Percentiles rank a stretch among this genome's conserved stretches.
phyloP scores from a whole-genome alignment of 75 land plant species.

The Selaginella tamariscina region DNA sequence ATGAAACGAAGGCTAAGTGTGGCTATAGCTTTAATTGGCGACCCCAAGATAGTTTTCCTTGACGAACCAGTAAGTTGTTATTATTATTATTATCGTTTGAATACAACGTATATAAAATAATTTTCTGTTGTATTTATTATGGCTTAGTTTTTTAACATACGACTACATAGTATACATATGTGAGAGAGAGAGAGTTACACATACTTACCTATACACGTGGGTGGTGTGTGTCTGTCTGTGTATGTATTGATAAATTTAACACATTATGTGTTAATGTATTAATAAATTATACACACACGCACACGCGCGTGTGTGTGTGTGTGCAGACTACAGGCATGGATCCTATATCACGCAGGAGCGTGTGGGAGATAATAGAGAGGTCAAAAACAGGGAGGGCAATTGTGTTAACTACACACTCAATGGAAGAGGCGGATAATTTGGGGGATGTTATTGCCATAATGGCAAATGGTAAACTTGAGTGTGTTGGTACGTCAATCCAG shows the following conservation, averaged over 20 bases:
- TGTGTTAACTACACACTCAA: constrained; percentile 29
- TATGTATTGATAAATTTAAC: too few relatives aligned
- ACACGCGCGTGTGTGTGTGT: too few relatives aligned
- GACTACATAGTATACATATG: neutral
- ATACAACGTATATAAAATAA: neutral
- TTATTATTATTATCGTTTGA: neutral
- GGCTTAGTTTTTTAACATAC: neutral
- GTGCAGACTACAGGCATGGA: constrained; percentile 33
- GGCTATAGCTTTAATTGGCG: constrained; percentile 28
- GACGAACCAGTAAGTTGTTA: constrained; percentile 29
- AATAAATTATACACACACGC: too few relatives aligned
- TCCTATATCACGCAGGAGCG: constrained; percentile 27
- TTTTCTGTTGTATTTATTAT: neutral
- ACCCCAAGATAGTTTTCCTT: constrained; percentile 26
- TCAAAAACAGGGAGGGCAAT: constrained; percentile 21
- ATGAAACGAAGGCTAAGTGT: constrained; percentile 29
- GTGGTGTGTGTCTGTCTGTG: too few relatives aligned
- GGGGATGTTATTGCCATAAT: constrained; percentile 28
- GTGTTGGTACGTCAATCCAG: constrained; percentile 23
- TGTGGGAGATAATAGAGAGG: constrained; percentile 25
- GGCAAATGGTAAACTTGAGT: constrained; percentile 20
- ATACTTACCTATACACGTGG: too few relatives aligned
- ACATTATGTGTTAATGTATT: too few relatives aligned
- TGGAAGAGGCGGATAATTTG: constrained; percentile 30
- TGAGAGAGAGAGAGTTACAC: too few relatives aligned